A percentile compares a stretch with the other conserved stretches of the same genome.
Evolutionary conservation across 208 protist genomes (phyloP).

Genomic region (Leishmania arabica): DNA sequence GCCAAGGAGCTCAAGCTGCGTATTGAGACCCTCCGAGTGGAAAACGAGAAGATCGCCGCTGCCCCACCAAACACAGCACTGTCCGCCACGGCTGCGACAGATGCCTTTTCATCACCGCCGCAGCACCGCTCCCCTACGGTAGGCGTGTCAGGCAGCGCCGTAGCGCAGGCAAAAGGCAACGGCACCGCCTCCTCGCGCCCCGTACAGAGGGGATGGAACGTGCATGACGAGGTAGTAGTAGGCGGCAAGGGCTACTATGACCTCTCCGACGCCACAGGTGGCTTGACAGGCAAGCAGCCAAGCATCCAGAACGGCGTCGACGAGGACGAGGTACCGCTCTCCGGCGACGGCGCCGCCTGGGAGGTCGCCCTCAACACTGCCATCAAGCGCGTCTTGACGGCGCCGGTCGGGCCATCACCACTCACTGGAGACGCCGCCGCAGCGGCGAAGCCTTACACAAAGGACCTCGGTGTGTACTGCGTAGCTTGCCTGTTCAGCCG

Average conservation of each 20-base stretch:
- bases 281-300: neutral
- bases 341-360: conserved; percentile 61
- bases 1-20: conserved; percentile 82
- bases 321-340: conserved; percentile 32
- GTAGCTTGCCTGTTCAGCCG: conserved; percentile 71
- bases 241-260: conserved; percentile 67
- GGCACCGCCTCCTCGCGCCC: neutral
- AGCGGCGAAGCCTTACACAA: conserved; percentile 46
- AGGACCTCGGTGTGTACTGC: conserved; percentile 74
- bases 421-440: conserved; percentile 46
- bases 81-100: neutral
- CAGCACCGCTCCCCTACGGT: neutral
- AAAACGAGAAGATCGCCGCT: conserved; percentile 9
- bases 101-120: neutral
- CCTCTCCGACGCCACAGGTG: conserved; percentile 37
- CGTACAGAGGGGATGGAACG: conserved; percentile 3
- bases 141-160: neutral
- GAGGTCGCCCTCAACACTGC: conserved; percentile 65
- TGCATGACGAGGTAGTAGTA: conserved; percentile 71
- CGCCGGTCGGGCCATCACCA: conserved; percentile 33
- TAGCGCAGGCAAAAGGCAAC: neutral
- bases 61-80: neutral
- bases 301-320: neutral
- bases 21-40: conserved; percentile 62
- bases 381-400: conserved; percentile 44